Evolutionary conservation across 208 protist species (phyloP), one percentile per base, ranked within the genome.

Genomic region (Acanthamoeba sp.): DNA sequence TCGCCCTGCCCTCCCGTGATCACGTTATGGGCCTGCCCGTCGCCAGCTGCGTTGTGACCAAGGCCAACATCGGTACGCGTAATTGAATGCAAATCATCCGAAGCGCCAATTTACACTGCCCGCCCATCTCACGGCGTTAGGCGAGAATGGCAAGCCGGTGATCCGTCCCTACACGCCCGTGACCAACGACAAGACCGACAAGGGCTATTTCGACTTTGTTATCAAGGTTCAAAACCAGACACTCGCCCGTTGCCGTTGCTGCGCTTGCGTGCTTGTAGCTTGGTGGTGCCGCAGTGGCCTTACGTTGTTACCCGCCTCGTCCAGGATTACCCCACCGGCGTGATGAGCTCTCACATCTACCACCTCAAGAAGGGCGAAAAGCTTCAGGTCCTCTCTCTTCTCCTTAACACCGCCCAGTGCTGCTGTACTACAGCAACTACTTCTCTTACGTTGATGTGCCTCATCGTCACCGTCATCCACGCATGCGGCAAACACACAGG

Each of bases 311-410:
- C 50, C 22, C 50, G 50, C 69, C 18, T 78, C 36, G 32, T 29
- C 36, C 34, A 64, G 57, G 57, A 64, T 78, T 92, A 92, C 36
- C 87, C 87, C 45, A 78, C 34, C 3, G 87, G 87, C 10, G 64
- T 78, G 62, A 98, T 99, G 98, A 97, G 97, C 18, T 96, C 82
- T 29, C 97, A 99, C 89, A 95, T 99, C 57, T 97, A 98, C 95
- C 94, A 97, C 14, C 93, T 99, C 91, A 98, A 99, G 94, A 97
- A 98, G 50, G 98, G 98, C 57, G 98, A 99, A 62, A 96, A 94
- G 76, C 96, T 98, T n/a, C 97, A 98, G 36, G 87, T 92, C 12
- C 7, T 12, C 34, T 16, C n/a, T 27, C 14, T 88, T 88, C n/a
- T n/a, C 5, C 14, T 20, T 7, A 32, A 24, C 76, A 87, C 12